Base-by-base conservation (phyloP, 2,329 filamentous ascomycete species). In the Fusarium oligoseptatum region DNA sequence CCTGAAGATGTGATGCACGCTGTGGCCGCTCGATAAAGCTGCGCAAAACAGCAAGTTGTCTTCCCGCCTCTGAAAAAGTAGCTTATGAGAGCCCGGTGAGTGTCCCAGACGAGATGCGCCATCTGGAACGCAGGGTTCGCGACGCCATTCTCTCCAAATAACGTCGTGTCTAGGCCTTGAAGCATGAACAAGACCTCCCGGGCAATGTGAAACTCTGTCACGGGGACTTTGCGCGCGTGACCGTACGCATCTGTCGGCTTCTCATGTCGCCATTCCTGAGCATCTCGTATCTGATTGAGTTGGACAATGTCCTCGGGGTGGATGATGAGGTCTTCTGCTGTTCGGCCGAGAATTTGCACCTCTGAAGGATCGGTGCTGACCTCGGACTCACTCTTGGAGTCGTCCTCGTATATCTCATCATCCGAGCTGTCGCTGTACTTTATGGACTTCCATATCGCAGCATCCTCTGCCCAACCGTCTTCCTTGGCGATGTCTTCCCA, bases 161-260 rank as follows among this genome's bases (percentile, higher is more conserved):
- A 80, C 2, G 91, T 92, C 3, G 93, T 96, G 7, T 92, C 89
- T 5, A 97, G 84, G 1, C 95, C 95, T 64, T 91, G 90, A 0
- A 98, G 88, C 94, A 98, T 97, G 77, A 94, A 96, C 1, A 98
- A 85, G 0, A 91, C 89, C 64, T 98, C 95, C 57, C 95, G 90
- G 29, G 95, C 84, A 12, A 92, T 85, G 73, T 95, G 91, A 2
- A 93, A 85, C 80, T 98, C 95, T 0, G 93, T 90, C 7, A 96
- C 85, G 2, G 82, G 77, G 1, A 85, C 81, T 66, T 87, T 87
- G 36, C 82, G 82, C 1, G 81, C 70, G 37, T 77, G 79, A 0
- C 80, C 82, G 11, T 77, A 70, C 4, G 79, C 60, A 22, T 85
- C 83, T 60, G 64, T 83, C 60, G 69, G 82, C 66, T 63, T 84